These are phyloP conservation scores for Tylopilus sp. DNA, from an alignment of 1,284 basidiomycete species.

Conservation along the genomic window DNA sequence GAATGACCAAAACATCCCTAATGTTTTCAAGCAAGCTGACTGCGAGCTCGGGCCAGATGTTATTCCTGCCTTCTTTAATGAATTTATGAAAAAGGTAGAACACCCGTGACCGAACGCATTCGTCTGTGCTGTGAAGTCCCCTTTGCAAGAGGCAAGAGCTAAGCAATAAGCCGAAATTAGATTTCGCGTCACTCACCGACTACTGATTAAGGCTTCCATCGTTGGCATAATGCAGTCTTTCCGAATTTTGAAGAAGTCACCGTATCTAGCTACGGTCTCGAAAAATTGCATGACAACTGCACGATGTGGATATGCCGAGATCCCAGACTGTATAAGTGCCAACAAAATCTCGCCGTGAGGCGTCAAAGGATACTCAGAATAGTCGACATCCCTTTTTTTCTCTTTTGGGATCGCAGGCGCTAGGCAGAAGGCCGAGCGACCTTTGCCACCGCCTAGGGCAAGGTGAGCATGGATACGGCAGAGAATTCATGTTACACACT, in stretches of 20 bases:
- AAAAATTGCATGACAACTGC: slow-evolving; percentile 92
- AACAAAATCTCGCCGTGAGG: slow-evolving; percentile 87
- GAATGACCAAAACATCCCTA: slow-evolving; percentile 64
- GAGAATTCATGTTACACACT: slow-evolving; percentile 38
- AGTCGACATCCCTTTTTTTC: slow-evolving; percentile 65
- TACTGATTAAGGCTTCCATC: slow-evolving; percentile 84
- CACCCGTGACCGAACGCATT: slow-evolving; percentile 70
- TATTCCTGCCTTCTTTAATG: slow-evolving; percentile 78
- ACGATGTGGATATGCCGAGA: slow-evolving; percentile 81
- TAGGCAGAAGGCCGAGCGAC: slow-evolving; percentile 70
- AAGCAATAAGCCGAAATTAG: not conserved
- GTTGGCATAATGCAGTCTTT: slow-evolving; percentile 82
- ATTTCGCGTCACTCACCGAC: slow-evolving; percentile 49
- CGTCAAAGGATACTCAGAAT: slow-evolving; percentile 82
- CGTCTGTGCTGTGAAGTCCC: slow-evolving; percentile 80
- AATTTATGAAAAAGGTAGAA: slow-evolving; percentile 95
- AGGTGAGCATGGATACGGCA: slow-evolving; percentile 1
- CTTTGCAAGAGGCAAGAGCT: slow-evolving; percentile 41
- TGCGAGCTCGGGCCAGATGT: slow-evolving; percentile 73
- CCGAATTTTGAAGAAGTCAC: slow-evolving; percentile 93
- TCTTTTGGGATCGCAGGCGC: slow-evolving; percentile 63
- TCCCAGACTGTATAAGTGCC: slow-evolving; percentile 77
- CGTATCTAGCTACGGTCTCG: slow-evolving; percentile 87
- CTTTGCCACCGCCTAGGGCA: slow-evolving; percentile 59
- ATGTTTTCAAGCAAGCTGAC: slow-evolving; percentile 70